Base-by-base conservation (phyloP, 495 filamentous ascomycete species). In the Neurospora sublineolata region DNA sequence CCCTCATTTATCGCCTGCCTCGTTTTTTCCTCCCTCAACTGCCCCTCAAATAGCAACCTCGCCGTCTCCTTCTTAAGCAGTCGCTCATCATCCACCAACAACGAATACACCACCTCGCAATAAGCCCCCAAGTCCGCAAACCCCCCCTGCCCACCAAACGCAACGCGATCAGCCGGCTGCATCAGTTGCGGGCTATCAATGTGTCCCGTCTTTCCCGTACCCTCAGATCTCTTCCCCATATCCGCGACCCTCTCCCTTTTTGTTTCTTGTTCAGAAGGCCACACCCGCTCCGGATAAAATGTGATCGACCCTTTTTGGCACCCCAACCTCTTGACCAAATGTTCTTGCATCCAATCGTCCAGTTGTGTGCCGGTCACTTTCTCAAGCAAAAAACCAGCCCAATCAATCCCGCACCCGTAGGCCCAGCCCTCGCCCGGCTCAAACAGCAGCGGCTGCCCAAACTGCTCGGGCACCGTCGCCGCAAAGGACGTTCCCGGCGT, bases 381-480 rank as follows among this genome's bases (percentile, higher is more conserved):
- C 42, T 80, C 79, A n/a, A n/a, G n/a, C n/a, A n/a, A n/a, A n/a
- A n/a, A 68, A 0, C 82, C 82, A 0, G 73, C 80, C 75, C 79
- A 81, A 74, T 83, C 81, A 10, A 79, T 38, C 0, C 77, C 75
- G 8, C 69, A 68, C n/a, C 82, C 77, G 60, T 83, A 83, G 1
- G 58, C 72, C 81, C 80, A 84, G 3, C 76, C 75, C 20, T 76
- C 73, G 9, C 82, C 82, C 0, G 81, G 82, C 44, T 82, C 77
- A 68, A 79, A 82, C 1, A 79, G 20, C 1, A 84, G 73, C 11
- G 81, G 81, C 39, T 33, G 33, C 4, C 33, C 73, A 75, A 77
- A 80, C 16, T 74, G 68, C 10, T 71, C 73, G 8, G 74, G 77
- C 4, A 81, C 78, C 7, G 77, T 72, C 6, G 23, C 3, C 20